Conservation (phyloP, 2,329 filamentous ascomycete species). For the Alternaria postmessia region DNA sequence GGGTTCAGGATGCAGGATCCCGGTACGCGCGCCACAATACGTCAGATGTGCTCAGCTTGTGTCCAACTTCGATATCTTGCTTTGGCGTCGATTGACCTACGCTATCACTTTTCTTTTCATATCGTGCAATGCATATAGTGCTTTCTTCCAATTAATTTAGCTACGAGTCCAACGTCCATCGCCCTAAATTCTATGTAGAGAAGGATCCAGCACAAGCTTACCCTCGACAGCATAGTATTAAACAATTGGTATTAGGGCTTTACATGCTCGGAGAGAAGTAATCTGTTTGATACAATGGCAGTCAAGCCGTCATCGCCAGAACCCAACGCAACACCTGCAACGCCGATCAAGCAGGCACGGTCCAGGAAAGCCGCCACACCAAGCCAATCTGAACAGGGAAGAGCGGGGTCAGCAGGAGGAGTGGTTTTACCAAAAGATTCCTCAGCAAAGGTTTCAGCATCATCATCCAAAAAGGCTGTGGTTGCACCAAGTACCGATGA, state of each 20-base stretch:
- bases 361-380: conserved; percentile 31
- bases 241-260: not conserved
- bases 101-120: conserved; percentile 1
- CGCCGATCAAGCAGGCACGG: conserved; percentile 29
- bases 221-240: not conserved
- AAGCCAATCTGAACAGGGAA: conserved; percentile 18
- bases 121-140: conserved; percentile 1
- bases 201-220: not conserved
- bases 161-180: not conserved
- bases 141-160: not conserved
- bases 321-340: conserved; percentile 28
- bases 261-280: not conserved
- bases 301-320: conserved; percentile 38
- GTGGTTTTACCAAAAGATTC: conserved; percentile 29
- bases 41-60: conserved; percentile 39
- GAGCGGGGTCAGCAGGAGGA: conserved; percentile 42
- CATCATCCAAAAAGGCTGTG: conserved; percentile 7
- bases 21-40: conserved; percentile 42
- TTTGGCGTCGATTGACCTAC: conserved; percentile 20
- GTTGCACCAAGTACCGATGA: conserved; percentile 17
- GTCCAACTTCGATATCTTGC: conserved; percentile 44
- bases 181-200: not conserved
- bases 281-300: conserved; percentile 25
- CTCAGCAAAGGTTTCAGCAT: conserved; percentile 16
- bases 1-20: conserved; percentile 25